Percentiles rank a stretch among this genome's conserved stretches.
These are phyloP conservation scores for Wilhelminamyces savonicus DNA, from an alignment of 805 yeast species.

Conservation along the genomic window DNA sequence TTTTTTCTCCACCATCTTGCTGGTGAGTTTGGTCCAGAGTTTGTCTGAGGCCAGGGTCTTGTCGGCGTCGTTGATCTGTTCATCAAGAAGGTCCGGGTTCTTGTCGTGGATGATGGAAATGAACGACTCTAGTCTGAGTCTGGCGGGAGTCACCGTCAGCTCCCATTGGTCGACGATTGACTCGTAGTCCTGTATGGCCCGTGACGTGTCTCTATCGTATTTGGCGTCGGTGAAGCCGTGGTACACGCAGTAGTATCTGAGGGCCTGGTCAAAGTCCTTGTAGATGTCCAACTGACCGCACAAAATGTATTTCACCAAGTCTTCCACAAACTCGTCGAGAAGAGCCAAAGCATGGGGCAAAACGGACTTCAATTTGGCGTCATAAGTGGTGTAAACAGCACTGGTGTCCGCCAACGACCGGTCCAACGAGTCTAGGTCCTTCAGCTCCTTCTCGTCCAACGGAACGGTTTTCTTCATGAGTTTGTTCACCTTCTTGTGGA, in stretches of 20 bases:
- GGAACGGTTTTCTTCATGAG: slow-evolving; percentile 23
- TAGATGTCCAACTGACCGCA: slow-evolving; percentile 32
- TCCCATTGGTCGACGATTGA: slow-evolving; percentile 36
- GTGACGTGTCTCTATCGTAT: slow-evolving; percentile 1
- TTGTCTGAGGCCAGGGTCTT: slow-evolving; percentile 16
- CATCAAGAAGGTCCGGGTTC: slow-evolving; percentile 31
- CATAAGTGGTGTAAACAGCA: slow-evolving; percentile 27
- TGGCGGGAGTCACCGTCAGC: slow-evolving; percentile 24
- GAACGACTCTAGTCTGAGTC: slow-evolving; percentile 33
- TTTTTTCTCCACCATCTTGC: slow-evolving; percentile 11
- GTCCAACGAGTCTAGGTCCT: slow-evolving; percentile 25
- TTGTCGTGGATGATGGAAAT: slow-evolving; percentile 19
- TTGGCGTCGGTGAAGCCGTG: slow-evolving; percentile 21
- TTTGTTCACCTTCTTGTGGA: slow-evolving; percentile 32
- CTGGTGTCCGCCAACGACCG: slow-evolving; percentile 22
- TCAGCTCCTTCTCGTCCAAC: slow-evolving; percentile 32
- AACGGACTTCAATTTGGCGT: slow-evolving; percentile 27
- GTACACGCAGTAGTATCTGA: slow-evolving; percentile 16
- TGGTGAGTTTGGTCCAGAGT: slow-evolving; percentile 21
- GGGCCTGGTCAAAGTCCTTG: slow-evolving; percentile 21
- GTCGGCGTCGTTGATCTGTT: slow-evolving; percentile 27
- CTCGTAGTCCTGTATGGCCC: slow-evolving; percentile 16
- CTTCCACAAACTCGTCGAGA: slow-evolving; percentile 44
- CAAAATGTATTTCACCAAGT: slow-evolving; percentile 31
- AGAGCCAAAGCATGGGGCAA: slow-evolving; percentile 42